Percentiles rank a stretch among this genome's conserved stretches.
Evolutionary conservation across 2,329 filamentous ascomycete species (phyloP).

Genomic region (Amauroascus niger): DNA sequence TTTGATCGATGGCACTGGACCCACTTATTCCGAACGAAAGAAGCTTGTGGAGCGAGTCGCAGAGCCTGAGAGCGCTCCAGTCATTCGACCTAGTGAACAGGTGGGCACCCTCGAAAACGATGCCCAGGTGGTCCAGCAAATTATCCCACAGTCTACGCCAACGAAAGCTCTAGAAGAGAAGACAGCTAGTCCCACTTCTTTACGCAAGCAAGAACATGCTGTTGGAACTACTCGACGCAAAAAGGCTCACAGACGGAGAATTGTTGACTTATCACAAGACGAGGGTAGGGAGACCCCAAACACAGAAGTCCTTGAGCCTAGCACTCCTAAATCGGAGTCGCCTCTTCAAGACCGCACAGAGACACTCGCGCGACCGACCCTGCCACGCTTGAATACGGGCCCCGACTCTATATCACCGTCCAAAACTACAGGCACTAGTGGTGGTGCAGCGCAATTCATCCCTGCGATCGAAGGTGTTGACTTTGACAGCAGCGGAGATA

Average conservation of each 20-base stretch:
- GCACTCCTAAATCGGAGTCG: slow-evolving; percentile 4
- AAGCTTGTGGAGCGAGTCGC: slow-evolving; percentile 72
- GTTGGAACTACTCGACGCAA: slow-evolving; percentile 33
- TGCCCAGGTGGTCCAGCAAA: slow-evolving; percentile 46
- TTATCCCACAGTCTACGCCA: not conserved
- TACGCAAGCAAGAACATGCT: slow-evolving; percentile 21
- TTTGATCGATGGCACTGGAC: slow-evolving; percentile 72
- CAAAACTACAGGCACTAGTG: not conserved
- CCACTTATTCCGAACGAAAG: slow-evolving; percentile 75
- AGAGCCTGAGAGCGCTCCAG: slow-evolving; percentile 64
- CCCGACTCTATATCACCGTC: not conserved
- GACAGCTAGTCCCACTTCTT: not conserved
- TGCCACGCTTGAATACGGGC: not conserved
- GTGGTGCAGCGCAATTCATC: slow-evolving; percentile 19
- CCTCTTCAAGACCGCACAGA: slow-evolving; percentile 5
- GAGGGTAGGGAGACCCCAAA: slow-evolving; percentile 20
- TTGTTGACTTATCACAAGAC: slow-evolving; percentile 48
- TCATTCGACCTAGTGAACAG: slow-evolving; percentile 57
- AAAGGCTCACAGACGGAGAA: slow-evolving; percentile 47
- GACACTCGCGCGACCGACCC: not conserved
- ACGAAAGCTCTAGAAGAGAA: slow-evolving; percentile 9
- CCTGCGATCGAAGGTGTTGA: slow-evolving; percentile 24
- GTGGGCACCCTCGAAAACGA: slow-evolving; percentile 44
- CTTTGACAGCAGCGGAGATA: slow-evolving; percentile 52
- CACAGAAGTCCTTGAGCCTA: not conserved